Evolutionary conservation across 1,139 yeast genomes (phyloP).

Genomic region (Geotrichum phurueaensis): DNA sequence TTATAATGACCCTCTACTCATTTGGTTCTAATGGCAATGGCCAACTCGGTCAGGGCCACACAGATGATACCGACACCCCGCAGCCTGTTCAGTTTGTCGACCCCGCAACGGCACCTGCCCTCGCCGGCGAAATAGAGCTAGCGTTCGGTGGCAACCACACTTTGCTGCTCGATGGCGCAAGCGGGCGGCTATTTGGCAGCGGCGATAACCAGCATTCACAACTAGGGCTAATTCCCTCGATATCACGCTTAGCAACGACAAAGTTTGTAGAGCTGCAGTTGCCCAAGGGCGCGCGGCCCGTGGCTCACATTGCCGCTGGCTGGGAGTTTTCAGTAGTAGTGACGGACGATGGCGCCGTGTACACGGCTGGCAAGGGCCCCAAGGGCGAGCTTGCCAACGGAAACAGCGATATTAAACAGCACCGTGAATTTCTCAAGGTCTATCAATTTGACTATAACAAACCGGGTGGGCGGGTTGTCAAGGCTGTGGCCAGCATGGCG

Average conservation of each 20-base stretch:
- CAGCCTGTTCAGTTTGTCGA: constrained; percentile 28
- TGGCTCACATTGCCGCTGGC: constrained; percentile 46
- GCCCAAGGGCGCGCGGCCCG: constrained; percentile 1
- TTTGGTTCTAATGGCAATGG: constrained; percentile 83
- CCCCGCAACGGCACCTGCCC: background rate
- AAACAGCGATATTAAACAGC: background rate
- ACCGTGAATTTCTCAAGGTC: background rate
- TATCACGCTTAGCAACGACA: background rate
- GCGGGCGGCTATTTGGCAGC: constrained; percentile 48
- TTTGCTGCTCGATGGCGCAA: constrained; percentile 43
- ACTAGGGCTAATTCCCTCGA: constrained; percentile 38
- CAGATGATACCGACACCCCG: constrained; percentile 46
- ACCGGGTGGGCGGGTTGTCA: constrained; percentile 24
- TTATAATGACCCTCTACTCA: constrained; percentile 37
- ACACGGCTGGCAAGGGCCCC: constrained; percentile 54
- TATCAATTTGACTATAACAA: background rate
- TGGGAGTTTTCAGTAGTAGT: constrained; percentile 71
- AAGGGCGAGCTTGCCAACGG: constrained; percentile 69
- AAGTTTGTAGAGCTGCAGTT: constrained; percentile 10
- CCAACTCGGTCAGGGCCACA: constrained; percentile 64
- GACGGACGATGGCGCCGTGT: constrained; percentile 40
- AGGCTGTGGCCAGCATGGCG: constrained; percentile 47
- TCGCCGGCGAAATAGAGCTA: constrained; percentile 22
- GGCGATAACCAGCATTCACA: constrained; percentile 62
- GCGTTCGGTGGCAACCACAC: constrained; percentile 87